A percentile compares a stretch with the other conserved stretches of the same genome.
These are phyloP conservation scores for Fusarium duplospermum DNA, from an alignment of 2,329 filamentous ascomycete genomes.

Conservation along the genomic window DNA sequence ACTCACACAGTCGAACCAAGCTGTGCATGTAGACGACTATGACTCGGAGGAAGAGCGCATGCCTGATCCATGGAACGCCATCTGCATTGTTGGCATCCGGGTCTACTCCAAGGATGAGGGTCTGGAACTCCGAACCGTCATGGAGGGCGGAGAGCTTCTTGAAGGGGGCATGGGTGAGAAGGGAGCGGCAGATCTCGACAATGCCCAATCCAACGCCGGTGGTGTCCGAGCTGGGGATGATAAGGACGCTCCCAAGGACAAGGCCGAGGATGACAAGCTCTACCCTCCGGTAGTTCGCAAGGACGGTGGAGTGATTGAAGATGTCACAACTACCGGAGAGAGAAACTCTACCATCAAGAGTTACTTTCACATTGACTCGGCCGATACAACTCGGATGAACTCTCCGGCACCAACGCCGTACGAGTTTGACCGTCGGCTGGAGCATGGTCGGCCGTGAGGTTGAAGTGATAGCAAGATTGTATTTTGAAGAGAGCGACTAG, in stretches of 20 bases:
- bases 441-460: slow-evolving; percentile 21
- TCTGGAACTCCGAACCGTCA: slow-evolving; percentile 65
- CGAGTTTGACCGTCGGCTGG: slow-evolving; percentile 45
- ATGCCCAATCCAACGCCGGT: slow-evolving; percentile 66
- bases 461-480: slow-evolving; percentile 4
- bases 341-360: slow-evolving; percentile 42
- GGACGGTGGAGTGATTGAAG: slow-evolving; percentile 39
- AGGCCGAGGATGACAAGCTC: slow-evolving; percentile 12
- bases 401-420: slow-evolving; percentile 48
- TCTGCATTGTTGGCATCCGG: slow-evolving; percentile 69
- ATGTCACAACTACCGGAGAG: slow-evolving; percentile 26
- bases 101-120: slow-evolving; percentile 70
- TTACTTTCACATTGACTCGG: slow-evolving; percentile 46
- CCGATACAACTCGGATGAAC: slow-evolving; percentile 43
- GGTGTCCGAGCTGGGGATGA: slow-evolving; percentile 53
- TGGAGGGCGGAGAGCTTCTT: slow-evolving; percentile 65
- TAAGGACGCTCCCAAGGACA: slow-evolving; percentile 14
- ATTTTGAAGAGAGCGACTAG: slow-evolving; percentile 25
- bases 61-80: slow-evolving; percentile 71
- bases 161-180: slow-evolving; percentile 69
- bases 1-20: slow-evolving; percentile 50
- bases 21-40: slow-evolving; percentile 53
- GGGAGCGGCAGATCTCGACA: slow-evolving; percentile 66
- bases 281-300: slow-evolving; percentile 44
- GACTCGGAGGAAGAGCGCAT: slow-evolving; percentile 69